Conservation (phyloP, 352 stramenopile species). For the Globisporangium rhizosaccharum region DNA sequence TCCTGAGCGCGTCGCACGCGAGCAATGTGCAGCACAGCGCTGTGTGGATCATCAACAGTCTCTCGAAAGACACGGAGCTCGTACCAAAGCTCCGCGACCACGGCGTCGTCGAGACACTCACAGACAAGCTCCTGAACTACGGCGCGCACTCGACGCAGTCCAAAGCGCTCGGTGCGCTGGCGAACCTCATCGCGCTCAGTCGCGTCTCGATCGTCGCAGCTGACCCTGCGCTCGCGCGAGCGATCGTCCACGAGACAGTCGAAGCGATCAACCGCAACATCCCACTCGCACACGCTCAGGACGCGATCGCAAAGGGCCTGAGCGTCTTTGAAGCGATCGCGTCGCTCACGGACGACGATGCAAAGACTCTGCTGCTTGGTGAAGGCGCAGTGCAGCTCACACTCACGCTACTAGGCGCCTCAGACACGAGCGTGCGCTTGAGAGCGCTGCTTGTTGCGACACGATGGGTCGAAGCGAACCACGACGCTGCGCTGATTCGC, state of each 20-base stretch:
- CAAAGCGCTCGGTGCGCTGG: conserved; percentile 39
- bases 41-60: conserved; percentile 41
- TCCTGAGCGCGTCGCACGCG: conserved; percentile 9
- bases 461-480: conserved; percentile 43
- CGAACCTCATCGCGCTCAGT: conserved; percentile 17
- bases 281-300: conserved; percentile 26
- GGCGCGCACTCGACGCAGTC: conserved; percentile 31
- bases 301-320: conserved; percentile 32
- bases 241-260: conserved; percentile 21
- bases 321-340: conserved; percentile 44
- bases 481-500: conserved; percentile 17
- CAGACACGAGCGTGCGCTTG: conserved; percentile 37
- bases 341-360: conserved; percentile 16
- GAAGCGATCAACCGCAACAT: conserved; percentile 31
- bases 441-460: conserved; percentile 35
- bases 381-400: conserved; percentile 32
- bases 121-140: conserved; percentile 27
- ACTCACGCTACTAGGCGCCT: conserved; percentile 24
- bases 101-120: conserved; percentile 40
- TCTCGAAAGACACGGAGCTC: conserved; percentile 63
- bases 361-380: conserved; percentile 34
- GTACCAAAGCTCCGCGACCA: conserved; percentile 54
- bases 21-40: conserved; percentile 42
- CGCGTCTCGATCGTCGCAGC: conserved; percentile 5
- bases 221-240: conserved; percentile 11